phyloP scores from a whole-genome alignment of 495 filamentous ascomycete species.

The Aspergillus cristatus region DNA sequence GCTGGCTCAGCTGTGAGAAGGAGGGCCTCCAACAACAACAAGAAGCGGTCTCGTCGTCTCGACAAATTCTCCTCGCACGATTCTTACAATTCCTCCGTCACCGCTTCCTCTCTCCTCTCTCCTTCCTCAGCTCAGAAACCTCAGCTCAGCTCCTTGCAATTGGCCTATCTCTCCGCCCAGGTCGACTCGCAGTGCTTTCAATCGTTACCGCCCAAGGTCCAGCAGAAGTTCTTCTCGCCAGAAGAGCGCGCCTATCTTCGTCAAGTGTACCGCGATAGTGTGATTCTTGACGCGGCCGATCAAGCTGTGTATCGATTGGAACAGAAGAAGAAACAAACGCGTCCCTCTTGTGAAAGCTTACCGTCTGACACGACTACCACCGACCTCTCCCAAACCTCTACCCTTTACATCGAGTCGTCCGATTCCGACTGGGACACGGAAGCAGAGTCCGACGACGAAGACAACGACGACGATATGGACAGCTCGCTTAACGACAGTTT shows the following conservation, averaged over 20 bases:
- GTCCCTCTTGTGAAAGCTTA: conserved; percentile 16
- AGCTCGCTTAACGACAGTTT: conserved; percentile 58
- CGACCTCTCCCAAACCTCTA: conserved; percentile 14
- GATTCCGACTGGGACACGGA: conserved; percentile 7
- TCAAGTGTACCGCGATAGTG: conserved; percentile 44
- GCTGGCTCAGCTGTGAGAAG: conserved; percentile 5
- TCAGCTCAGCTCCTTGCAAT: conserved; percentile 30
- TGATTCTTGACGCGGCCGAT: conserved; percentile 64
- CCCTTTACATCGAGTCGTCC: conserved; percentile 22
- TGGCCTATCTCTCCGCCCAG: conserved; percentile 32
- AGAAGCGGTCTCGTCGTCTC: neutral
- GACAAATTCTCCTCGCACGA: neutral
- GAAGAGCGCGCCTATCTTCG: conserved; percentile 60
- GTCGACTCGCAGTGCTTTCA: conserved; percentile 65
- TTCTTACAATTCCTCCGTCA: too few species aligned
- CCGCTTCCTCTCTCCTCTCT: neutral
- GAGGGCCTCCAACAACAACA: conserved; percentile 7
- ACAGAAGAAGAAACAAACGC: conserved; percentile 1
- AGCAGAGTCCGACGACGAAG: conserved; percentile 1
- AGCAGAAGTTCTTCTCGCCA: conserved; percentile 57
- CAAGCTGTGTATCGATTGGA: conserved; percentile 44
- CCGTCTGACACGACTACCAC: conserved; percentile 12
- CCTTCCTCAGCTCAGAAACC: conserved; percentile 14
- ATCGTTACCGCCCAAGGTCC: conserved; percentile 60
- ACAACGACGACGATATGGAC: conserved; percentile 34